phyloP scores from a whole-genome alignment of 306 rosid species.

The Medicago arabica region DNA sequence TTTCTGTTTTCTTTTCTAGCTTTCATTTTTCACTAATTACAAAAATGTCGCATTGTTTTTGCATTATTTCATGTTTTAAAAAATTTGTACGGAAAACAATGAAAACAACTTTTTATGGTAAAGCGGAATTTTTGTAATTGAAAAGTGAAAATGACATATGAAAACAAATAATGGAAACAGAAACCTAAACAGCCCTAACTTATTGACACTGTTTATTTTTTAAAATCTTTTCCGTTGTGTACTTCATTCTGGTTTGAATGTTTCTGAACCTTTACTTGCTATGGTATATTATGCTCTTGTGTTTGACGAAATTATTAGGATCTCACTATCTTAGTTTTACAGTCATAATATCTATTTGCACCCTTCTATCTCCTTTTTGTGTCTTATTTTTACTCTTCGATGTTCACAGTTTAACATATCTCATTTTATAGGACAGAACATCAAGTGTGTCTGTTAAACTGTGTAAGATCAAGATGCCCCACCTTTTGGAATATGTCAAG shows the following conservation, averaged over 20 bases:
- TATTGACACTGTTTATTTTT: conserved; percentile 26
- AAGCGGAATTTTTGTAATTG: neutral
- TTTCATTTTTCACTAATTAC: neutral
- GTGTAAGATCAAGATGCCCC: conserved; percentile 5
- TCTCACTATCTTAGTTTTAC: conserved; percentile 7
- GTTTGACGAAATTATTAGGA: conserved; percentile 1
- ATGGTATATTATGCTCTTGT: conserved; percentile 13
- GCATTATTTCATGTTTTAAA: conserved; percentile 8
- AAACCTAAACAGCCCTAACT: conserved; percentile 5
- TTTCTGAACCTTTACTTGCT: conserved; percentile 12
- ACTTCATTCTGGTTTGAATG: conserved; percentile 15
- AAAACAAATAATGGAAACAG: conserved; percentile 13
- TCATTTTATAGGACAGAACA: neutral
- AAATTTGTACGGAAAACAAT: neutral
- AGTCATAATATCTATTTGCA: no score
- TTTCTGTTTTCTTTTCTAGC: conserved; percentile 6
- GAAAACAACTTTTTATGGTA: conserved; percentile 1
- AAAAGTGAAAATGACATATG: neutral
- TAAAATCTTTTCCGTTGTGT: conserved; percentile 3
- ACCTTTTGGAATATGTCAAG: neutral
- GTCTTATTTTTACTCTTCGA: conserved; percentile 9
- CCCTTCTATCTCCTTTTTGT: conserved; percentile 3
- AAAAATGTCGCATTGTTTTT: conserved; percentile 9
- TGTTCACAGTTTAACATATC: conserved; percentile 6
- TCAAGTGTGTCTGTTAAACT: neutral